These are phyloP conservation scores for Asterochloris sp. DNA, from an alignment of 139 green algal species.

Conservation along the genomic window DNA sequence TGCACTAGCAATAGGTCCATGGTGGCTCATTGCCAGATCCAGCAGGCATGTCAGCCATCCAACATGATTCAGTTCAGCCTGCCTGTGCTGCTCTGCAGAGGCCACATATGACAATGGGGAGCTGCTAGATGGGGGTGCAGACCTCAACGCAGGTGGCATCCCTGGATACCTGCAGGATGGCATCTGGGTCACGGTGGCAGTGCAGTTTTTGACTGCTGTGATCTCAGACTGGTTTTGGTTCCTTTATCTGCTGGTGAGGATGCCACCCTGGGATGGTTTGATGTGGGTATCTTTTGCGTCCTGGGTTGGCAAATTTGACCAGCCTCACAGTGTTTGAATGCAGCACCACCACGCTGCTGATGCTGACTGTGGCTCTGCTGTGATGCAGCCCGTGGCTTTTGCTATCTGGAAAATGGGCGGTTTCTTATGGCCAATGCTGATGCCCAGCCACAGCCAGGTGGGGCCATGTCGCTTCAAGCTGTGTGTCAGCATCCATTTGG, in stretches of 20 bases:
- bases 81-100: conserved; percentile 18
- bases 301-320: no score
- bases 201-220: conserved; percentile 45
- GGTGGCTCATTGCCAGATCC: no score
- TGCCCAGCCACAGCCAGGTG: no score
- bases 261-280: neutral
- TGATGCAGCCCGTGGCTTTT: no score
- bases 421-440: no score
- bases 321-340: no score
- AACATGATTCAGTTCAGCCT: neutral
- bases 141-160: conserved; percentile 62
- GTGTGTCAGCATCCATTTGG: neutral
- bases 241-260: conserved; percentile 39
- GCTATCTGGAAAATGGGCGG: no score
- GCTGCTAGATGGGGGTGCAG: conserved; percentile 58
- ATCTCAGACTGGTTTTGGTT: conserved; percentile 50
- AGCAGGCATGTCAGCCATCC: neutral
- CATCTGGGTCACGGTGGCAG: conserved; percentile 63
- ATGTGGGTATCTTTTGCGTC: no score
- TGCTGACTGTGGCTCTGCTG: no score
- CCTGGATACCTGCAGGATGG: conserved; percentile 68
- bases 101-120: conserved; percentile 54
- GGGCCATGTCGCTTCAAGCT: no score
- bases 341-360: no score
- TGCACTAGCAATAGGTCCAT: no score